These are phyloP conservation scores for Tetrastigma voinierianum DNA, from an alignment of 164 flowering plant species.

Conservation along the genomic window DNA sequence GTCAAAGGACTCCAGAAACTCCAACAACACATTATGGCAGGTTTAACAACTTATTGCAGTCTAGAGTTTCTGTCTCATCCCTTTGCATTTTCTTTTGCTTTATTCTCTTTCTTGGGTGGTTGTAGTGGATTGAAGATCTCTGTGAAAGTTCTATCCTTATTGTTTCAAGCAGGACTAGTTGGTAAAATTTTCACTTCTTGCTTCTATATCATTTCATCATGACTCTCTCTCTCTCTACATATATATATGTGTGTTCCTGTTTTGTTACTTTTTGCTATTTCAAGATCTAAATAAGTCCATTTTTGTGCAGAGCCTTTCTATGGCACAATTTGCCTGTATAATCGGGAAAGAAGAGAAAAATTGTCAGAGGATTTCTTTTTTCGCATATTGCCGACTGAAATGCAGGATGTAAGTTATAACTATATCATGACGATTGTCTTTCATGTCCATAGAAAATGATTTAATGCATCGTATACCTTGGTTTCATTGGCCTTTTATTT, in stretches of 20 bases:
- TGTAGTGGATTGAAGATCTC: slow-evolving; percentile 4
- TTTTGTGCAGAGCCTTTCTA: slow-evolving; percentile 82
- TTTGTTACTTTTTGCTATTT: slow-evolving; percentile 1
- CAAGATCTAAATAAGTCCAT: slow-evolving; percentile 11
- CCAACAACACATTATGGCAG: slow-evolving; percentile 12
- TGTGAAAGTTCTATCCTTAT: too few relatives aligned
- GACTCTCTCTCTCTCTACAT: slow-evolving; percentile 1
- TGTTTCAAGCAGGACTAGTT: too few relatives aligned
- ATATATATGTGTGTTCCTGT: neutral
- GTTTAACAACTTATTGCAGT: slow-evolving; percentile 21
- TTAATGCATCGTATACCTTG: neutral
- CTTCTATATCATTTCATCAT: neutral
- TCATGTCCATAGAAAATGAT: neutral
- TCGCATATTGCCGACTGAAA: slow-evolving; percentile 59
- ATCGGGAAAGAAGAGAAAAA: slow-evolving; percentile 91
- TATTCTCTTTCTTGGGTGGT: neutral
- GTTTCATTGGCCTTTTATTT: neutral
- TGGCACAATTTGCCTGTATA: slow-evolving; percentile 92
- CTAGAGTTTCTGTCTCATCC: neutral
- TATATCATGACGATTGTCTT: neutral
- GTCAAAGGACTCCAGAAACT: too few relatives aligned
- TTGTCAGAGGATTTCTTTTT: slow-evolving; percentile 93
- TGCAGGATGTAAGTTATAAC: slow-evolving; percentile 67
- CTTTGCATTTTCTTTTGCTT: neutral
- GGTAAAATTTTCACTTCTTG: slow-evolving; percentile 19